Percentiles rank a stretch among this genome's conserved stretches.
Evolutionary conservation across 2,329 filamentous ascomycete species (phyloP).

Genomic region (Monosporascus sp.): DNA sequence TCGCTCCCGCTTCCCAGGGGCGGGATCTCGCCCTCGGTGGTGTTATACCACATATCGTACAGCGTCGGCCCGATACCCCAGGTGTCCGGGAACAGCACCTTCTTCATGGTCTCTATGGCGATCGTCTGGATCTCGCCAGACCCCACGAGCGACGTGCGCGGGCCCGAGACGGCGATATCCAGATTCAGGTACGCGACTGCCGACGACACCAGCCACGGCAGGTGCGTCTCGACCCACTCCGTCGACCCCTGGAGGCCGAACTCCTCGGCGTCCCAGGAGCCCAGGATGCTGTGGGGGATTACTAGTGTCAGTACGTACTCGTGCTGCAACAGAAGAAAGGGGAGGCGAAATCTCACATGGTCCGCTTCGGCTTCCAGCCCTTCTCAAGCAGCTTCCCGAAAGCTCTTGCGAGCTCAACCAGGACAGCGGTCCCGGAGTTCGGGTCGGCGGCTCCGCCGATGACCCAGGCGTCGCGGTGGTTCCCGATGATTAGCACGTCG

Average conservation of each 20-base stretch:
- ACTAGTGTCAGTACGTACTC: background rate
- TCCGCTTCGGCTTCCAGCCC: conserved; percentile 47
- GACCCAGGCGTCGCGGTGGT: conserved; percentile 51
- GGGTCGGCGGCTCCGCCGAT: conserved; percentile 48
- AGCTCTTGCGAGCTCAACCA: conserved; percentile 44
- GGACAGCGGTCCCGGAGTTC: conserved; percentile 43
- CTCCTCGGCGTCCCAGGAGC: conserved; percentile 31
- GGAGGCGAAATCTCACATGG: conserved; percentile 27
- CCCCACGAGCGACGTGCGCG: conserved; percentile 30
- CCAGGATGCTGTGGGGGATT: conserved; percentile 13
- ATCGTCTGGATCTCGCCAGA: conserved; percentile 6
- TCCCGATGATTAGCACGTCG: conserved; percentile 43
- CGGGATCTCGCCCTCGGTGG: conserved; percentile 5
- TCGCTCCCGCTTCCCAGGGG: conserved; percentile 6
- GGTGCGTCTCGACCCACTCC: conserved; percentile 6
- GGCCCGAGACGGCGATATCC: conserved; percentile 42
- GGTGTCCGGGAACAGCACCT: conserved; percentile 4
- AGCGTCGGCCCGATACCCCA: conserved; percentile 3
- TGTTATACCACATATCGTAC: conserved; percentile 7
- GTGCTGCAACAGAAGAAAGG: background rate
- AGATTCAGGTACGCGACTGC: conserved; percentile 41
- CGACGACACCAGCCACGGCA: conserved; percentile 4
- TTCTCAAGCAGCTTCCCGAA: conserved; percentile 40
- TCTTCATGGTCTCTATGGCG: conserved; percentile 7
- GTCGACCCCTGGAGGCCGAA: conserved; percentile 13